These are phyloP conservation scores for Diutina pseudorugosa DNA, from an alignment of 1,139 yeast genomes.

Conservation along the genomic window DNA sequence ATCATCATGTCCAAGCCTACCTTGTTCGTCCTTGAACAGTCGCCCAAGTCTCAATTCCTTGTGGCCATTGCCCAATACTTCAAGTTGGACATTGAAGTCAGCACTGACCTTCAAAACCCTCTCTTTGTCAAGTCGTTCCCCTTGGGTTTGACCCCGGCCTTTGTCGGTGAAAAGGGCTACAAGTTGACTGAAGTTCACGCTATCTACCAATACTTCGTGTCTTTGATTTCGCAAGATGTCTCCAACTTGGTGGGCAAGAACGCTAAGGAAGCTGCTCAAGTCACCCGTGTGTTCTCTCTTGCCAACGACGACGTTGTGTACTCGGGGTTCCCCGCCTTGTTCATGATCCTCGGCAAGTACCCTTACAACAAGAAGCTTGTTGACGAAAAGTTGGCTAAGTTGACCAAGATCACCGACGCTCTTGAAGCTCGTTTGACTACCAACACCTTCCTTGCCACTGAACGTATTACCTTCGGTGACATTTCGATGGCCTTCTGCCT, in stretches of 20 bases:
- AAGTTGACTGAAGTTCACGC: conserved; percentile 74
- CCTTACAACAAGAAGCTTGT: conserved; percentile 73
- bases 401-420: conserved; percentile 29
- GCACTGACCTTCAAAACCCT: conserved; percentile 24
- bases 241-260: conserved; percentile 47
- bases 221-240: background rate
- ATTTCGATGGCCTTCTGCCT: conserved; percentile 48
- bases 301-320: conserved; percentile 58
- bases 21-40: conserved; percentile 36
- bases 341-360: conserved; percentile 21
- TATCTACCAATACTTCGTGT: conserved; percentile 34
- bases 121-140: conserved; percentile 46
- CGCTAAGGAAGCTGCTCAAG: conserved; percentile 54
- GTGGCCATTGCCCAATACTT: conserved; percentile 56
- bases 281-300: conserved; percentile 76
- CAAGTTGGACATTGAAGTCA: conserved; percentile 57
- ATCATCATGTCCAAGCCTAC: conserved; percentile 54
- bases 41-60: conserved; percentile 23
- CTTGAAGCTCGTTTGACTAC: conserved; percentile 56
- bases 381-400: conserved; percentile 37
- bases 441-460: conserved; percentile 86
- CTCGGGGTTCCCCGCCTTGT: conserved; percentile 22
- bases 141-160: conserved; percentile 63
- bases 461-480: conserved; percentile 81
- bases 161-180: conserved; percentile 69